A percentile compares a stretch with the other conserved stretches of the same genome.
Evolutionary conservation across 768 basidiomycete genomes (phyloP).

Genomic region (Thelephora aurantiotincta): DNA sequence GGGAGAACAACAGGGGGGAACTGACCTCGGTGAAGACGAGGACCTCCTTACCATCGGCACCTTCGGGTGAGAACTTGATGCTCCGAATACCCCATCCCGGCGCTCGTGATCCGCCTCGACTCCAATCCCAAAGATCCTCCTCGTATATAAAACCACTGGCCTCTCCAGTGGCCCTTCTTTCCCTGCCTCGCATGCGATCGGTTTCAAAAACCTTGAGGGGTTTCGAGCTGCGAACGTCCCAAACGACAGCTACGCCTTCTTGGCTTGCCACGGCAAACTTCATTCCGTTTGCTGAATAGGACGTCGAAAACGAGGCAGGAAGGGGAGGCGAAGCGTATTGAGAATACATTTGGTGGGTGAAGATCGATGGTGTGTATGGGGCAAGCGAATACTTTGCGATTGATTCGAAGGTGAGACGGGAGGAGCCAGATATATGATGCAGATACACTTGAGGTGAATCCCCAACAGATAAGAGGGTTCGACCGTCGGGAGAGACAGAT

Average conservation of each 20-base stretch:
- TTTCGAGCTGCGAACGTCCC: constrained; percentile 68
- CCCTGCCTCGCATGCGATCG: constrained; percentile 20
- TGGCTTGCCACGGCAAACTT: constrained; percentile 80
- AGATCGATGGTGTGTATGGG: constrained; percentile 24
- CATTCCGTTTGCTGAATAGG: constrained; percentile 60
- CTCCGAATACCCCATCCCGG: constrained; percentile 78
- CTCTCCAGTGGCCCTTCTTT: constrained; percentile 19
- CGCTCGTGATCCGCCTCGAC: constrained; percentile 31
- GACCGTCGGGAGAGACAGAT: constrained; percentile 81
- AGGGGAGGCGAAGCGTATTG: constrained; percentile 18
- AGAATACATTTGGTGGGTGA: constrained; percentile 7
- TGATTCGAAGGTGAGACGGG: constrained; percentile 43
- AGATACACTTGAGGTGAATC: constrained; percentile 81
- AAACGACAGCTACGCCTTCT: constrained; percentile 66
- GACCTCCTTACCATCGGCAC: constrained; percentile 47
- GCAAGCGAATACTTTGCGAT: constrained; percentile 60
- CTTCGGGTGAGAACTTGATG: constrained; percentile 71
- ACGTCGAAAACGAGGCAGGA: constrained; percentile 66
- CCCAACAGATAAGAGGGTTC: constrained; percentile 78
- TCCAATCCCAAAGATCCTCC: constrained; percentile 59
- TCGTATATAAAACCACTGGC: constrained; percentile 42
- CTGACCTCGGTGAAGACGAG: constrained; percentile 85
- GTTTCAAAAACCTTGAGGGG: constrained; percentile 60
- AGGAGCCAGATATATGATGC: constrained; percentile 59
- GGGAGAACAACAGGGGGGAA: not conserved